Evolutionary conservation across 2,329 filamentous ascomycete genomes (phyloP).

Genomic region (Nothophoma quercina): DNA sequence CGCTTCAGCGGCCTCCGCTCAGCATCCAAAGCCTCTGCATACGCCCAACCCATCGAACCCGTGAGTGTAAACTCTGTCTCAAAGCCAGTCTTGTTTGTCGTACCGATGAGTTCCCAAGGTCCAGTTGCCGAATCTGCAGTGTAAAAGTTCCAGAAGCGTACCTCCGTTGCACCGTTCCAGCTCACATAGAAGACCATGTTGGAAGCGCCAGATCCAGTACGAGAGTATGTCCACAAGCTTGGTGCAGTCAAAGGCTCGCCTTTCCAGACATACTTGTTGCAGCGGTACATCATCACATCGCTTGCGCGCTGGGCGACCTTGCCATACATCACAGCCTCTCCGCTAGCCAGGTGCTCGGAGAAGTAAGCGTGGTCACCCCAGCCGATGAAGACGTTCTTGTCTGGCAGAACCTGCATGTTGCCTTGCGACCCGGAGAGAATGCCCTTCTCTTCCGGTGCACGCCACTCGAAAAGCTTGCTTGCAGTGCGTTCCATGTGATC

Average conservation of each 20-base stretch:
- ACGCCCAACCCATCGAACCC: slow-evolving; percentile 9
- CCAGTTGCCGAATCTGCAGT: slow-evolving; percentile 4
- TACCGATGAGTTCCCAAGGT: slow-evolving; percentile 4
- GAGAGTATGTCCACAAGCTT: slow-evolving; percentile 15
- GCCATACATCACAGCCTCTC: slow-evolving; percentile 47
- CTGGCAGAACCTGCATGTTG: slow-evolving; percentile 52
- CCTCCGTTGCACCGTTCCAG: slow-evolving; percentile 43
- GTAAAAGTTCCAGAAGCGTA: slow-evolving; percentile 42
- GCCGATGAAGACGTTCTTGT: slow-evolving; percentile 57
- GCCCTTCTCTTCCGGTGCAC: slow-evolving; percentile 28
- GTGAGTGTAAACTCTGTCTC: slow-evolving; percentile 5
- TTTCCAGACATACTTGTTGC: slow-evolving; percentile 43
- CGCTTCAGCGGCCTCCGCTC: slow-evolving; percentile 5
- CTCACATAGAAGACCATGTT: slow-evolving; percentile 32
- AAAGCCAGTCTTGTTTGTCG: slow-evolving; percentile 9
- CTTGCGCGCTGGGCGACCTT: slow-evolving; percentile 11
- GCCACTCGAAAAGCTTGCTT: slow-evolving; percentile 28
- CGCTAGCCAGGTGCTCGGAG: slow-evolving; percentile 56
- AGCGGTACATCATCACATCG: slow-evolving; percentile 50
- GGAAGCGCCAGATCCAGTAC: slow-evolving; percentile 1
- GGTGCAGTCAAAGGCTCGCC: slow-evolving; percentile 32
- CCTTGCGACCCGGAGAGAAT: slow-evolving; percentile 48
- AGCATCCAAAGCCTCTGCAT: slow-evolving; percentile 11
- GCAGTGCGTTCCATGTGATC: slow-evolving; percentile 49
- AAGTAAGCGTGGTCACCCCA: slow-evolving; percentile 60